A percentile compares a stretch with the other conserved stretches of the same genome.
Conservation (phyloP, 768 basidiomycete species). For the Rhodotorula graminis region DNA sequence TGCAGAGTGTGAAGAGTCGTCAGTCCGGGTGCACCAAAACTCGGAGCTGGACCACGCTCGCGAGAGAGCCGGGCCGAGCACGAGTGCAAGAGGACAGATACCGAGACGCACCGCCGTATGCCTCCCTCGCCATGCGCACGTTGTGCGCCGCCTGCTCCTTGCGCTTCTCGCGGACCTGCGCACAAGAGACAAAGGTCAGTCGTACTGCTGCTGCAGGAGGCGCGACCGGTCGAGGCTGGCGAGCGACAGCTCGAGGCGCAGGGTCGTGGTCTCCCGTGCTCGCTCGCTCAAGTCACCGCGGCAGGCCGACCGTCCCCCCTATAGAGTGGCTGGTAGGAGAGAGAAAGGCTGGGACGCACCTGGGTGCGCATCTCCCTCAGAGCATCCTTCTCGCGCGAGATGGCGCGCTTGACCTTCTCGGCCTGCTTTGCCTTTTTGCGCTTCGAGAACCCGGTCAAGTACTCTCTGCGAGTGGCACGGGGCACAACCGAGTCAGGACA, state of each 20-base stretch:
- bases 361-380: constrained; percentile 12
- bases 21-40: too few species aligned
- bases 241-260: too few species aligned
- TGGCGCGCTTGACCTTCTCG: constrained; percentile 24
- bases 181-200: too few species aligned
- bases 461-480: constrained; percentile 16
- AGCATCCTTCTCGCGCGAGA: constrained; percentile 34
- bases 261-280: too few species aligned
- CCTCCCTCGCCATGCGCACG: constrained; percentile 19
- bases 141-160: constrained; percentile 36
- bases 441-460: constrained; percentile 35
- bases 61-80: too few species aligned
- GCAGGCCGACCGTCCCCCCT: too few species aligned
- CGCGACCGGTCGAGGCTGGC: too few species aligned
- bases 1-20: too few species aligned
- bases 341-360: neutral
- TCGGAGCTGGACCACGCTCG: too few species aligned
- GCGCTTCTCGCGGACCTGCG: constrained; percentile 27
- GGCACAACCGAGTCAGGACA: neutral
- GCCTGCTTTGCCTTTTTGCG: constrained; percentile 36
- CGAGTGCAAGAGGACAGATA: neutral
- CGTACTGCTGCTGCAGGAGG: too few species aligned
- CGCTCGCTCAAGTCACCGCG: too few species aligned
- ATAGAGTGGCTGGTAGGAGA: too few species aligned
- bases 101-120: constrained; percentile 30